Conservation (phyloP, 2,329 filamentous ascomycete genomes). For the Calonectria hongkongensis region DNA sequence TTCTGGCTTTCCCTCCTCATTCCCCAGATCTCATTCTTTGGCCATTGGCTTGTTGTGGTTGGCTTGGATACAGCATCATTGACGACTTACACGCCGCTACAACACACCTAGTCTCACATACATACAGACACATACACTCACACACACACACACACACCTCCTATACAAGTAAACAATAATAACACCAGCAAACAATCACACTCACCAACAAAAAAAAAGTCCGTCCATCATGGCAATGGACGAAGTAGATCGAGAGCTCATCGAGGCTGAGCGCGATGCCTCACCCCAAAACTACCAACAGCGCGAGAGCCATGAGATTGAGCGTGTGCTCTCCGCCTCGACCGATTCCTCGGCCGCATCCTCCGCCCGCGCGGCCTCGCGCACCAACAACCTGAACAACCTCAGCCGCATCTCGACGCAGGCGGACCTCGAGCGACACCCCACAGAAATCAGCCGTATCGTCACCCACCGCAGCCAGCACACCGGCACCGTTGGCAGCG, state of each 20-base stretch:
- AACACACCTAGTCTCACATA: background rate
- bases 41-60: slow-evolving; percentile 5
- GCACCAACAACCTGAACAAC: slow-evolving; percentile 60
- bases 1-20: background rate
- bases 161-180: background rate
- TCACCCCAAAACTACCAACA: slow-evolving; percentile 62
- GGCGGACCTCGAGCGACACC: slow-evolving; percentile 80
- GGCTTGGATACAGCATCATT: slow-evolving; percentile 20
- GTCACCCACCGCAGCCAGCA: slow-evolving; percentile 83
- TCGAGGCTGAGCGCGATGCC: slow-evolving; percentile 73
- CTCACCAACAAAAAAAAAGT: background rate
- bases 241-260: slow-evolving; percentile 72
- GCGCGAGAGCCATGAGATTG: slow-evolving; percentile 73
- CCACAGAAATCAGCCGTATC: slow-evolving; percentile 82
- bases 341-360: slow-evolving; percentile 58
- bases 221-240: slow-evolving; percentile 65
- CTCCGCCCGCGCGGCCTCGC: slow-evolving; percentile 36
- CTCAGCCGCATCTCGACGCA: slow-evolving; percentile 80
- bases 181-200: background rate
- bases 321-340: slow-evolving; percentile 73
- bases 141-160: background rate
- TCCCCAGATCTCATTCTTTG: slow-evolving; percentile 13
- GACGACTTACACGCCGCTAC: slow-evolving; percentile 14
- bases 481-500: slow-evolving; percentile 80
- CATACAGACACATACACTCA: background rate